A percentile compares a stretch with the other conserved stretches of the same genome.
phyloP scores from a whole-genome alignment of 352 stramenopile species.

The Elongisporangium prolatum region DNA sequence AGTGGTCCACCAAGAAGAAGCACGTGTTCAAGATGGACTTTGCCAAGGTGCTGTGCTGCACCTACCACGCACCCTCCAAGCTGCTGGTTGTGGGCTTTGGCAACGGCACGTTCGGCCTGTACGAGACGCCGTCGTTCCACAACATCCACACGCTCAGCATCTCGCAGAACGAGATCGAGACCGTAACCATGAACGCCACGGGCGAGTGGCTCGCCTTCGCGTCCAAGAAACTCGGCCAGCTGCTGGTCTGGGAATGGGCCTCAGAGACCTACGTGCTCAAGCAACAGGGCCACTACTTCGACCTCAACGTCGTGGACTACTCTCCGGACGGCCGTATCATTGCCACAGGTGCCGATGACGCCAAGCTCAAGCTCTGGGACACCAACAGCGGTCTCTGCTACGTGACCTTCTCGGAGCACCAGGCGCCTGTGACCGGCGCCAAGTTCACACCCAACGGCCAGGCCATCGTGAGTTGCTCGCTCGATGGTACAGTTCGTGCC shows the following conservation, averaged over 20 bases:
- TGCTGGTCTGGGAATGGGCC: constrained; percentile 99
- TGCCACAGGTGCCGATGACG: constrained; percentile 97
- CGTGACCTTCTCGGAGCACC: constrained; percentile 98
- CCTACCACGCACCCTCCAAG: constrained; percentile 80
- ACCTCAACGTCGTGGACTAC: constrained; percentile 96
- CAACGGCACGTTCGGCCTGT: constrained; percentile 97
- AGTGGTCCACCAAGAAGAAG: constrained; percentile 86
- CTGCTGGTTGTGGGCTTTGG: constrained; percentile 96
- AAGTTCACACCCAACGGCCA: constrained; percentile 91
- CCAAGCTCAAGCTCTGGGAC: constrained; percentile 99
- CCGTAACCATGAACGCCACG: constrained; percentile 93
- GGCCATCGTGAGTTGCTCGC: constrained; percentile 94
- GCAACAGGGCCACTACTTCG: constrained; percentile 99
- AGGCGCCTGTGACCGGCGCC: constrained; percentile 94
- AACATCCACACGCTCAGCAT: constrained; percentile 97
- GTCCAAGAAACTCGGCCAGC: constrained; percentile 96
- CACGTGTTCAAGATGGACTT: constrained; percentile 90
- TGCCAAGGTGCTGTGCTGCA: constrained; percentile 85
- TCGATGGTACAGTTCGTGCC: constrained; percentile 98
- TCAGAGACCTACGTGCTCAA: constrained; percentile 99
- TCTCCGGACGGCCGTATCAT: constrained; percentile 95
- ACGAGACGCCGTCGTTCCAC: constrained; percentile 93
- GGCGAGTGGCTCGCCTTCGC: constrained; percentile 99
- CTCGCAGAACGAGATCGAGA: constrained; percentile 87
- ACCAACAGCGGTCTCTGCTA: constrained; percentile 98